Percentiles rank a stretch among this genome's conserved stretches.
Conservation (phyloP, 2,329 filamentous ascomycete genomes). For the Exophiala xenobiotica region DNA sequence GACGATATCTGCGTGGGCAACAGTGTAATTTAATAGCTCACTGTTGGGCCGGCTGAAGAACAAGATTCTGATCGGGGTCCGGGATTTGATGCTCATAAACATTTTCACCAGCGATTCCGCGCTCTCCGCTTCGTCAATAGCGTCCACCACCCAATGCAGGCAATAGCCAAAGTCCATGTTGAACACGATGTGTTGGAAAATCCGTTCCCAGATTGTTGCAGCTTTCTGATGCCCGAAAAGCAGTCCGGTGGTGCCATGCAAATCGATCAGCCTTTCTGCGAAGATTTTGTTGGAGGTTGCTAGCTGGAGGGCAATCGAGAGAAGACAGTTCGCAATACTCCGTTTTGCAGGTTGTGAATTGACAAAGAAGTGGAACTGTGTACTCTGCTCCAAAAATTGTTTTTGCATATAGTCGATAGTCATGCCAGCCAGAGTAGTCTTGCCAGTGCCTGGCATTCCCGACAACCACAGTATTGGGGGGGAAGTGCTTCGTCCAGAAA, state of each 20-base stretch:
- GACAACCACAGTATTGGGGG: conserved; percentile 33
- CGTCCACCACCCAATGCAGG: conserved; percentile 43
- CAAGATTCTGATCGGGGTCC: conserved; percentile 32
- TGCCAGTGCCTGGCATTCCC: conserved; percentile 35
- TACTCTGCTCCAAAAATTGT: conserved; percentile 25
- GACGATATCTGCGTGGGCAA: conserved; percentile 1
- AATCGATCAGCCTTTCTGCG: conserved; percentile 26
- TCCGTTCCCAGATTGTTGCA: conserved; percentile 34
- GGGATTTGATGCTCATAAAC: conserved; percentile 28
- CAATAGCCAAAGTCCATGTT: conserved; percentile 26
- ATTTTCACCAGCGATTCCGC: conserved; percentile 32
- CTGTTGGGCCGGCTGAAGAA: conserved; percentile 33
- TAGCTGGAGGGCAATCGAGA: conserved; percentile 34
- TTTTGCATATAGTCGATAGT: too few species aligned
- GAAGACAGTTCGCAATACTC: conserved; percentile 26
- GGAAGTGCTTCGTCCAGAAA: too few species aligned
- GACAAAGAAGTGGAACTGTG: conserved; percentile 31
- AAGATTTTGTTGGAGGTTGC: conserved; percentile 24
- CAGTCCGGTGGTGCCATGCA: conserved; percentile 31
- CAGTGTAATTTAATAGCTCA: neutral
- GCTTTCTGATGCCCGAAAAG: conserved; percentile 32
- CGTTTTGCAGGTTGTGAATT: conserved; percentile 33
- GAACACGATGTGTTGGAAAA: conserved; percentile 36
- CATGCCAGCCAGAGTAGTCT: conserved; percentile 35
- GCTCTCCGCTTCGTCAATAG: conserved; percentile 38